These are phyloP conservation scores for Aspergillus ibericus DNA, from an alignment of 2,329 filamentous ascomycete species.

Conservation along the genomic window DNA sequence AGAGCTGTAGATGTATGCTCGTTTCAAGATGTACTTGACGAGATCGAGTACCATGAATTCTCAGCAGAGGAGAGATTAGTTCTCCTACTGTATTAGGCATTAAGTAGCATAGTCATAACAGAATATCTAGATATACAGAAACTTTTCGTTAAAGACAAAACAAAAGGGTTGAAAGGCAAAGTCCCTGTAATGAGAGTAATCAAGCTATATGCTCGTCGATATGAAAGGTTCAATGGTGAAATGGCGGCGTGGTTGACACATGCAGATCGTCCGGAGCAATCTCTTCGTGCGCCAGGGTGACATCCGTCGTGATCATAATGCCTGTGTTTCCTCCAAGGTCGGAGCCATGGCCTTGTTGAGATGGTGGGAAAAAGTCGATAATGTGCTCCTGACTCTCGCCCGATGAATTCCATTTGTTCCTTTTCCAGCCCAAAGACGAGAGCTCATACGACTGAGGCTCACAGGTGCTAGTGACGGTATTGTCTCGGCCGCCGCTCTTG, in stretches of 20 bases:
- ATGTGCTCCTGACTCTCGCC: constrained; percentile 19
- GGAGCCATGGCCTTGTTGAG: background rate
- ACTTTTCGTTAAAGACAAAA: background rate
- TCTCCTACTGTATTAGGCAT: background rate
- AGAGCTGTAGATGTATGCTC: background rate
- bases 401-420: background rate
- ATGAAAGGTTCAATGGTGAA: background rate
- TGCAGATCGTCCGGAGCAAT: background rate
- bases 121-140: background rate
- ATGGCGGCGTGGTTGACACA: background rate
- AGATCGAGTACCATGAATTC: too few species aligned
- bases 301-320: constrained; percentile 15
- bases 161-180: background rate
- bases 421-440: background rate
- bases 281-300: constrained; percentile 12
- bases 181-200: background rate
- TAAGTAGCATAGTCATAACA: background rate
- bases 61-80: background rate
- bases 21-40: too few species aligned
- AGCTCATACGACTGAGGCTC: constrained; percentile 11
- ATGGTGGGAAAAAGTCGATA: background rate
- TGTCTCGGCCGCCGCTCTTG: constrained; percentile 8
- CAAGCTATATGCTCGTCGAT: too few species aligned
- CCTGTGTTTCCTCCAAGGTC: background rate
- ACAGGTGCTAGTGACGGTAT: background rate